Base-by-base conservation (phyloP, 345 rosid genomes). In the Lagerstroemia speciosa region DNA sequence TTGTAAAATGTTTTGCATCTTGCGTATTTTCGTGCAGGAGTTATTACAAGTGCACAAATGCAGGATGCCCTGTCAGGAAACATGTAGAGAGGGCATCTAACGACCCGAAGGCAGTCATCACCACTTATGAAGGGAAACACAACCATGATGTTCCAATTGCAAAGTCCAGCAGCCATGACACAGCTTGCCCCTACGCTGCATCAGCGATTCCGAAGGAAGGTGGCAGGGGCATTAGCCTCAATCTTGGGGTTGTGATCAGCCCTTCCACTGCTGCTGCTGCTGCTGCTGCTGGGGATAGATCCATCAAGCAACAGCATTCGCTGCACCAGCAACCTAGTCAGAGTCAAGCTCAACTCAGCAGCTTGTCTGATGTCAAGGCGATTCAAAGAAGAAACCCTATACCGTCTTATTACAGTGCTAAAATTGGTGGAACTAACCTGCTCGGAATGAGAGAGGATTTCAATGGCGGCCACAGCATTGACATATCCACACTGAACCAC, bases 71-170 rank as follows among this genome's bases (percentile, higher is more conserved):
- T n/a, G n/a, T n/a, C n/a, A n/a, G n/a, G n/a, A n/a, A n/a, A n/a
- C n/a, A n/a, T n/a, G n/a, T n/a, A n/a, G n/a, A n/a, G n/a, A n/a
- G n/a, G n/a, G n/a, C n/a, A n/a, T 91, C 98, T 24, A 96, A n/a
- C n/a, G 99, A 94, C 75, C 96, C 87, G 6, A 94, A 94, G 79
- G 99, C 99, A 32, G 98, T 94, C 40, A 94, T 94, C 72, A 94
- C 99, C 73, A 89, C 99, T 65, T 94, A 94, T 36, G 99, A 94
- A 78, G 99, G 99, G 57, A 94, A 94, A 72, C 99, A 94, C 85
- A 88, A 88, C 70, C 99, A 94, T 45, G 96, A 89, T 71, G 98
- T 91, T 36, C 99, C 99, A 31, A 77, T 83, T 37, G 89, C 95
- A 73, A 88, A 77, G 82, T 76, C 73, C 65, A 83, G 79, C 75